These are phyloP conservation scores for Zygosaccharomyces pseudobailii DNA, from an alignment of 1,139 yeast genomes.

Conservation along the genomic window DNA sequence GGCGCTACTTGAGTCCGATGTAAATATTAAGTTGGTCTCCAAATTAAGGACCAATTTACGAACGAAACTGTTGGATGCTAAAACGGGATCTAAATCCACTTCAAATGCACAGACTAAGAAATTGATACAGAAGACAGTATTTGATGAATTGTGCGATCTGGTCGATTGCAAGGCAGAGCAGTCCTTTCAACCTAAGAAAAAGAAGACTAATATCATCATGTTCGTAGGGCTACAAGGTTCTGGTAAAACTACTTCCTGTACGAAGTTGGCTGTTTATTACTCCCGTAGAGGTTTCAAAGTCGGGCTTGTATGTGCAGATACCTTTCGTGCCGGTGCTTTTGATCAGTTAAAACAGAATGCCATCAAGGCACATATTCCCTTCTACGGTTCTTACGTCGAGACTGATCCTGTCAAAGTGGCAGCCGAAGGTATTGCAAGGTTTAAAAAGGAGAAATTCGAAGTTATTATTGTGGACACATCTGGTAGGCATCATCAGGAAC, in stretches of 20 bases:
- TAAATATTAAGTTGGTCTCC: slow-evolving; percentile 79
- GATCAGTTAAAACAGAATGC: slow-evolving; percentile 98
- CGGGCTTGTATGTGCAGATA: slow-evolving; percentile 97
- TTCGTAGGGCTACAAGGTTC: slow-evolving; percentile 98
- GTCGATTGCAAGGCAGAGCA: slow-evolving; percentile 63
- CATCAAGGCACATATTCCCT: slow-evolving; percentile 89
- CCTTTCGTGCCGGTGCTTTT: slow-evolving; percentile 99
- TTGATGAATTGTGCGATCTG: slow-evolving; percentile 81
- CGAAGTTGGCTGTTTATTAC: slow-evolving; percentile 91
- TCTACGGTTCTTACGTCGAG: slow-evolving; percentile 90
- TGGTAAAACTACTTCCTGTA: slow-evolving; percentile 97
- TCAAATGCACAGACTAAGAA: slow-evolving; percentile 59
- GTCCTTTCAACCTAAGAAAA: slow-evolving; percentile 85
- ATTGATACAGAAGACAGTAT: slow-evolving; percentile 84
- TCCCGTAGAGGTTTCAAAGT: slow-evolving; percentile 91
- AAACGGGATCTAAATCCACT: slow-evolving; percentile 22
- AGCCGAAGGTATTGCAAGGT: slow-evolving; percentile 83
- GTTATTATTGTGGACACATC: slow-evolving; percentile 95
- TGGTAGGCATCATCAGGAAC: slow-evolving; percentile 96
- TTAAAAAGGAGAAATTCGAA: slow-evolving; percentile 87
- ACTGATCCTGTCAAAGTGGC: slow-evolving; percentile 95
- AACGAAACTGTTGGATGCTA: slow-evolving; percentile 42
- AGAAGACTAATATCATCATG: slow-evolving; percentile 73
- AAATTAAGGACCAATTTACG: slow-evolving; percentile 71
- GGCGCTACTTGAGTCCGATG: slow-evolving; percentile 89